These are phyloP conservation scores for Talinum fruticosum DNA, from an alignment of 148 eudicot species.

Conservation along the genomic window DNA sequence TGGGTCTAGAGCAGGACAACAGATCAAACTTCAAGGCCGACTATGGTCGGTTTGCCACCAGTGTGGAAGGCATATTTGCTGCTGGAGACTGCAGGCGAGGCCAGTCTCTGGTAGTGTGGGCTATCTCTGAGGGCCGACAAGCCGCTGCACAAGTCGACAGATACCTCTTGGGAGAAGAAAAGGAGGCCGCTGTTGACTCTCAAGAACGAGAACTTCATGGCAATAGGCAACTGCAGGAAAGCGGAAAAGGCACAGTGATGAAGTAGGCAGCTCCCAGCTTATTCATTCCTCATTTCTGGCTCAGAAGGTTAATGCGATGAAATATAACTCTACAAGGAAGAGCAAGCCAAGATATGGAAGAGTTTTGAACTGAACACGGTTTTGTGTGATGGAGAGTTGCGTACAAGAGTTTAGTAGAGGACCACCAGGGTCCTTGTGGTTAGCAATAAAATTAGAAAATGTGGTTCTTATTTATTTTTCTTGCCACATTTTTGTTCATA, in stretches of 20 bases:
- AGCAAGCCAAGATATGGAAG: not conserved
- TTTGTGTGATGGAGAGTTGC: not conserved
- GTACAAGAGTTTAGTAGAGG: conserved; percentile 1
- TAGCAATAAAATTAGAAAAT: conserved; percentile 9
- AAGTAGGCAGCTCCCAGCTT: conserved; percentile 1
- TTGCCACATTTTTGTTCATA: conserved; percentile 29
- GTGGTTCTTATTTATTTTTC: conserved; percentile 28
- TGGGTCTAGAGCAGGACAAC: conserved; percentile 79
- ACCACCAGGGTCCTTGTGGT: conserved; percentile 20
- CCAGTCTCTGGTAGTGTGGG: conserved; percentile 98
- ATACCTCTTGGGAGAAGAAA: conserved; percentile 55
- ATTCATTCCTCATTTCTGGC: not conserved
- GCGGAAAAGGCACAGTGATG: conserved; percentile 32
- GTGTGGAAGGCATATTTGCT: conserved; percentile 83
- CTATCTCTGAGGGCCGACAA: conserved; percentile 86
- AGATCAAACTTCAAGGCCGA: conserved; percentile 89
- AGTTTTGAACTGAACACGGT: not conserved
- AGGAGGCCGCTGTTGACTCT: conserved; percentile 12
- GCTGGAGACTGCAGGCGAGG: conserved; percentile 98
- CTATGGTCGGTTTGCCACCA: conserved; percentile 68
- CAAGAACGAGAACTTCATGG: conserved; percentile 21
- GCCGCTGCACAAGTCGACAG: conserved; percentile 89
- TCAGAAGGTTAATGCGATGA: not conserved
- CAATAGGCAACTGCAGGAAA: conserved; percentile 31
- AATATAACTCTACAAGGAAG: not conserved